Conservation (phyloP, 768 basidiomycete genomes). For the Pisolithus orientalis region DNA sequence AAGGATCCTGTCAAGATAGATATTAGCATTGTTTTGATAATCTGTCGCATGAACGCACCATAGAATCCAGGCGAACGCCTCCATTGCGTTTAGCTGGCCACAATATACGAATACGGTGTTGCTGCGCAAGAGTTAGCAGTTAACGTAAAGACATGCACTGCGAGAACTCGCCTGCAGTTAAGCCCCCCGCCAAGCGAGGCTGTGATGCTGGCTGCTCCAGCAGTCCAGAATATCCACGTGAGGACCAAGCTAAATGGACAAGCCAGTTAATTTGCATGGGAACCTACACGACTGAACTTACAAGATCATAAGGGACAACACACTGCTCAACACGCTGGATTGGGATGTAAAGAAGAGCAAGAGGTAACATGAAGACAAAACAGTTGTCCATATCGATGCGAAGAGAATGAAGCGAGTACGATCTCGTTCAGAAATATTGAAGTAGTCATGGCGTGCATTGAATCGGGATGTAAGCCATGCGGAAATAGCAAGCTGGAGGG, state of each 20-base stretch:
- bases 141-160: background rate
- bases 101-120: constrained; percentile 54
- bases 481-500: constrained; percentile 54
- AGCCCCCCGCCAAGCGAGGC: constrained; percentile 59
- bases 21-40: background rate
- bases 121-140: constrained; percentile 17
- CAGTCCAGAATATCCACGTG: constrained; percentile 77
- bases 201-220: constrained; percentile 68
- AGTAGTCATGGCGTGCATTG: constrained; percentile 49
- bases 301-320: constrained; percentile 60
- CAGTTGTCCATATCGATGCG: constrained; percentile 64
- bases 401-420: constrained; percentile 66
- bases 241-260: constrained; percentile 44
- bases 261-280: constrained; percentile 2
- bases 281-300: constrained; percentile 26
- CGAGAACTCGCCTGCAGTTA: constrained; percentile 52
- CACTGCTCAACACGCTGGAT: constrained; percentile 47
- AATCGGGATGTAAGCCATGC: constrained; percentile 66
- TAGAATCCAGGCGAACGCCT: constrained; percentile 70
- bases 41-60: constrained; percentile 36
- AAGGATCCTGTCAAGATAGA: constrained; percentile 42
- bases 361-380: constrained; percentile 47
- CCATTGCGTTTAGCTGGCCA: constrained; percentile 68
- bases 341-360: constrained; percentile 48
- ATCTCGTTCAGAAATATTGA: constrained; percentile 43